Base-by-base conservation (phyloP, 1,284 basidiomycete species). In the Ganoderma leucocontextum region DNA sequence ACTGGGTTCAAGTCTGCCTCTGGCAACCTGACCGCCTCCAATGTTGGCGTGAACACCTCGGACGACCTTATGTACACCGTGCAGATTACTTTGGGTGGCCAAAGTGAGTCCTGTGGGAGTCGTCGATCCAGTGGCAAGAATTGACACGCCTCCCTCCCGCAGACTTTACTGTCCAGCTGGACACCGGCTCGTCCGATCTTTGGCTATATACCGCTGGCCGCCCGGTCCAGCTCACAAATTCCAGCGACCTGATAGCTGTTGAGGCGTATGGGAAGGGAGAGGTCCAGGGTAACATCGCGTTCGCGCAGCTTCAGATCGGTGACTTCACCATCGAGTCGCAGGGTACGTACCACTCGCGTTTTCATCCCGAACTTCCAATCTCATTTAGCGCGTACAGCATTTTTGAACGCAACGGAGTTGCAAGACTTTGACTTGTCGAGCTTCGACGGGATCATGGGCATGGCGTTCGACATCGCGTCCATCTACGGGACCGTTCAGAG, bases 401-500 rank as follows among this genome's bases (percentile, higher is more conserved):
- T 80, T 68, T 38, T 80, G 47, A 77, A 78, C 65, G 75, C 72
- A 9, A 74, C 73, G 2, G 67, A 69, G 9, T 57, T 67, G 29
- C 69, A 29, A 19, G 64, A 67, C 58, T 36, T 66, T 4, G 58
- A 41, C 25, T 13, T 39, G 19, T 13, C 36, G 4, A 33, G 17
- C 3, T n/a, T 57, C 10, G 64, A 70, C 13, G 71, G 71, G 0
- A 65, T 72, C 38, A 38, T 72, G 39, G 71, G 71, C 44, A 68
- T 72, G 64, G 67, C 62, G 33, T 68, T 76, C 71, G 68, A 65
- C 59, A 63, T 49, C 22, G 60, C 66, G 10, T 19, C 33, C 44
- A 68, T 72, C 57, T 59, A 66, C 33, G 15, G 15, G 36, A 42
- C 62, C 1, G 84, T 94, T 62, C 91, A 91, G 89, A 77, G 84